Percentiles rank a stretch among this genome's conserved stretches.
These are phyloP conservation scores for Rhizopogon hawkerae DNA, from an alignment of 1,284 basidiomycete genomes.

Conservation along the genomic window DNA sequence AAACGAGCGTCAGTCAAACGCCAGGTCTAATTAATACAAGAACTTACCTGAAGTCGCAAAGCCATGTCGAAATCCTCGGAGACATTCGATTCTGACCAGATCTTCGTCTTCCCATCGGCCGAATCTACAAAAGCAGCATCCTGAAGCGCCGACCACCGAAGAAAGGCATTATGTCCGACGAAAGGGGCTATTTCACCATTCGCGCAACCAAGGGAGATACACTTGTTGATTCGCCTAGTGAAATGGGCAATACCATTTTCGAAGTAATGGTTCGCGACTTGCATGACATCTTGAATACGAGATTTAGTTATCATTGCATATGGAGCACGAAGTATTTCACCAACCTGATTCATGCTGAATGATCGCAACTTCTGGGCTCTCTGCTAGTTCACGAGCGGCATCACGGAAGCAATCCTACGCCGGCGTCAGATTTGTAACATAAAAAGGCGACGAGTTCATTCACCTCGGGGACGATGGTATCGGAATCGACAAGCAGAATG, in stretches of 20 bases:
- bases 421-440: not conserved
- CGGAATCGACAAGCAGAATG: conserved; percentile 66
- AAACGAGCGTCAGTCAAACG: not conserved
- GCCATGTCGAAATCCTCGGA: conserved; percentile 83
- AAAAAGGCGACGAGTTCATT: conserved; percentile 4
- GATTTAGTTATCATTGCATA: conserved; percentile 15
- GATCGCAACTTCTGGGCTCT: conserved; percentile 72
- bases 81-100: conserved; percentile 76
- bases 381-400: conserved; percentile 67
- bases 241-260: conserved; percentile 80
- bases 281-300: conserved; percentile 56
- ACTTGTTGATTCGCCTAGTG: conserved; percentile 65
- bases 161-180: conserved; percentile 78
- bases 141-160: conserved; percentile 74
- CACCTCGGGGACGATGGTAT: conserved; percentile 71
- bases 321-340: conserved; percentile 5
- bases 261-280: conserved; percentile 75
- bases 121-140: conserved; percentile 63
- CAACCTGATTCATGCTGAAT: conserved; percentile 69
- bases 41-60: conserved; percentile 38
- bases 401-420: conserved; percentile 67
- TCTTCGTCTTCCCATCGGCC: conserved; percentile 55
- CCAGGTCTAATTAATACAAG: not conserved
- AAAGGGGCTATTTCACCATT: conserved; percentile 77
- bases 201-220: conserved; percentile 62